phyloP scores from a whole-genome alignment of 345 rosid species.

The Passiflora organensis region DNA sequence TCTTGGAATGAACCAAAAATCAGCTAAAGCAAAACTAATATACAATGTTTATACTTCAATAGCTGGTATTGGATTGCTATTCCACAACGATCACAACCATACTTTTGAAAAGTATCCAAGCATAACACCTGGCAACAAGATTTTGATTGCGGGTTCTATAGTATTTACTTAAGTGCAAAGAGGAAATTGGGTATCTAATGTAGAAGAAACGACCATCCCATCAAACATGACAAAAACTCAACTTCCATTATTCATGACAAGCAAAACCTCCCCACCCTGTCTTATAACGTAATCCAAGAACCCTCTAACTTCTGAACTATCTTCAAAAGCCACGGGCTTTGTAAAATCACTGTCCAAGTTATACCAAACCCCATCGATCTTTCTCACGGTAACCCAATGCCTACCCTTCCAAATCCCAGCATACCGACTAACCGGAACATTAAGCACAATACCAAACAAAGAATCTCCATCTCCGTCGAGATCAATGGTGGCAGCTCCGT shows the following conservation, averaged over 20 bases:
- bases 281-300: constrained; percentile 52
- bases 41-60: no score
- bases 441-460: constrained; percentile 69
- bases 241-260: constrained; percentile 41
- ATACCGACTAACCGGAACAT: constrained; percentile 59
- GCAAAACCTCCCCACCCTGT: constrained; percentile 62
- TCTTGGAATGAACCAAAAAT: no score
- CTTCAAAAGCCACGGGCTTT: constrained; percentile 38
- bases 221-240: no score
- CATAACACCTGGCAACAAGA: no score
- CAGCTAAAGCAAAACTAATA: no score
- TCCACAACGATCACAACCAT: no score
- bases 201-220: no score
- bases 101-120: no score
- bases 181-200: no score
- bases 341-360: constrained; percentile 80
- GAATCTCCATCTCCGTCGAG: constrained; percentile 35
- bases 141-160: no score
- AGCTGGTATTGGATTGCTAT: no score
- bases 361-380: constrained; percentile 75
- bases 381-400: constrained; percentile 79
- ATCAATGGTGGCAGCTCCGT: constrained; percentile 49
- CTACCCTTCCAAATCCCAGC: constrained; percentile 83
- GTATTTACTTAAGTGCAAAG: no score
- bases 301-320: constrained; percentile 38